phyloP scores from a whole-genome alignment of 1,284 basidiomycete genomes.

The Papiliotrema nemorosa region DNA sequence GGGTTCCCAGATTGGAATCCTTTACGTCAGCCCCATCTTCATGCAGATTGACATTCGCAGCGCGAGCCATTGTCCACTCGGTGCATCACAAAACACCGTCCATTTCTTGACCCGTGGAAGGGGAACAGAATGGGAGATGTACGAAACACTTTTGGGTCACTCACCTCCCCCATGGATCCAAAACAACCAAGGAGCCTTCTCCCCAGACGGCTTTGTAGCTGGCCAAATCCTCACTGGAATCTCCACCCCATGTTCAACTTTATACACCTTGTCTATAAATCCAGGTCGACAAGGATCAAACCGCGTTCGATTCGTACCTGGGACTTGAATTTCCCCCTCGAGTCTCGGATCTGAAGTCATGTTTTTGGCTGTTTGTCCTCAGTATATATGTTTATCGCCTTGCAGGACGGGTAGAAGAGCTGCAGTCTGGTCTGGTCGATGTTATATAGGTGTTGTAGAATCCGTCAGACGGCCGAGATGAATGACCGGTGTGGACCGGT shows the following conservation, averaged over 20 bases:
- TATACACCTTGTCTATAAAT: slow-evolving; percentile 32
- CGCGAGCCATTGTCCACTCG: background rate
- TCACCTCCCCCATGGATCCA: slow-evolving; percentile 40
- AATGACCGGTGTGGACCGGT: too few species aligned
- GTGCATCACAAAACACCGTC: background rate
- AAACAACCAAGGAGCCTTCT: slow-evolving; percentile 21
- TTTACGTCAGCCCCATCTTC: too few species aligned
- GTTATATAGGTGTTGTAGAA: too few species aligned
- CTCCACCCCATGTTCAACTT: slow-evolving; percentile 21
- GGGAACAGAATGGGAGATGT: too few species aligned
- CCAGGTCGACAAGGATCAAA: slow-evolving; percentile 16
- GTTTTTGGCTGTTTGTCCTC: too few species aligned
- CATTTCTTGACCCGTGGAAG: background rate
- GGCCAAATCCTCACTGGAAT: slow-evolving; percentile 33
- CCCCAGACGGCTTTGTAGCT: slow-evolving; percentile 1
- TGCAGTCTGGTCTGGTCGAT: too few species aligned
- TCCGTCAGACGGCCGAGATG: too few species aligned
- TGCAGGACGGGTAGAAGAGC: too few species aligned
- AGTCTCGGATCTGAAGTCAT: too few species aligned
- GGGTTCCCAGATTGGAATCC: slow-evolving; percentile 23
- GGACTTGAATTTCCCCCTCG: background rate
- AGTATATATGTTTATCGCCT: too few species aligned
- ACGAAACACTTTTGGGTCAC: slow-evolving; percentile 6
- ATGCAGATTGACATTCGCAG: too few species aligned
- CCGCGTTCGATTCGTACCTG: background rate